These are phyloP conservation scores for Suhomyces sp. DNA, from an alignment of 805 yeast species.

Conservation along the genomic window DNA sequence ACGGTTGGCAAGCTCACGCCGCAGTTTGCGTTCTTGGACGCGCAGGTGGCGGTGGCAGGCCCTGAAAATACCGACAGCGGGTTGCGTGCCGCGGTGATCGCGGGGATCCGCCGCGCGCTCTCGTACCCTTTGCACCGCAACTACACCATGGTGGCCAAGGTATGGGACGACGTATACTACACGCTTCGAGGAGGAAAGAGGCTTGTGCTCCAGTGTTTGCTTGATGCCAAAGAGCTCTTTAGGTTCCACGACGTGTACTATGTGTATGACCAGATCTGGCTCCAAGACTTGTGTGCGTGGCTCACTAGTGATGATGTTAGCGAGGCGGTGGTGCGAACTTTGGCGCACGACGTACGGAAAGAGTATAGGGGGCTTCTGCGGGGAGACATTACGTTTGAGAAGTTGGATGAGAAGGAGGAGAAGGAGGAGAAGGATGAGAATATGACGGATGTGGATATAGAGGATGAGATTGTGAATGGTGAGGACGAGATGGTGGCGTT, in stretches of 20 bases:
- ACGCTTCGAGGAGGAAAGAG: constrained; percentile 68
- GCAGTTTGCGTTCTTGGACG: constrained; percentile 70
- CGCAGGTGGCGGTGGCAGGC: constrained; percentile 39
- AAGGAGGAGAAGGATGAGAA: constrained; percentile 14
- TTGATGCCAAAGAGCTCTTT: constrained; percentile 68
- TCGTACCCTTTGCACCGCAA: constrained; percentile 78
- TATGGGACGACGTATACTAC: constrained; percentile 73
- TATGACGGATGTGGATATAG: constrained; percentile 21
- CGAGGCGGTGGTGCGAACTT: constrained; percentile 54
- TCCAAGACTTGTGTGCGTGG: constrained; percentile 81
- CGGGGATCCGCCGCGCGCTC: constrained; percentile 70
- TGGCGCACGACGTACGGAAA: constrained; percentile 63
- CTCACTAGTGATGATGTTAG: constrained; percentile 55
- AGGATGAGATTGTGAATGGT: constrained; percentile 24
- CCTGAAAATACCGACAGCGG: constrained; percentile 26
- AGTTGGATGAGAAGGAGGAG: constrained; percentile 26
- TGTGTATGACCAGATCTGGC: constrained; percentile 72
- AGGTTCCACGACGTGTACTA: constrained; percentile 82
- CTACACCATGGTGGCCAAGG: constrained; percentile 53
- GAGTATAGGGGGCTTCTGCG: constrained; percentile 38
- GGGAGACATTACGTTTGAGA: constrained; percentile 55
- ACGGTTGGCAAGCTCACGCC: constrained; percentile 84
- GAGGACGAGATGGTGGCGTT: constrained; percentile 37
- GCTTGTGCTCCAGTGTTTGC: constrained; percentile 54
- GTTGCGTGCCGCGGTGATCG: constrained; percentile 53